A percentile compares a stretch with the other conserved stretches of the same genome.
Evolutionary conservation across 2,329 filamentous ascomycete species (phyloP).

Genomic region (Myriosclerotinia scirpicola): DNA sequence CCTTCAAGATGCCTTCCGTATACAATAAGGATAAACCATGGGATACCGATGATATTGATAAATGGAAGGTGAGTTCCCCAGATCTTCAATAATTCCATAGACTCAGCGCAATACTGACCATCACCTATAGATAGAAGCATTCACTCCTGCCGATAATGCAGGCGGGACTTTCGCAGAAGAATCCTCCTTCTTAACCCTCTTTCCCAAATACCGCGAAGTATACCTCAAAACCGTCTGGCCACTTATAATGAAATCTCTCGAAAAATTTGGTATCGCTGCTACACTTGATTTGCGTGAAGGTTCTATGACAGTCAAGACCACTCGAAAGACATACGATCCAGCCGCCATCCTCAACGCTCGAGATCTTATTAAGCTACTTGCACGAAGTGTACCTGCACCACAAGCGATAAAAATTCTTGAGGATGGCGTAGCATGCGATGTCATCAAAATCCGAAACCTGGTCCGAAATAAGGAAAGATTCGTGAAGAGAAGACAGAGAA

Average conservation of each 20-base stretch:
- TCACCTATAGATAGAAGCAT: constrained; percentile 64
- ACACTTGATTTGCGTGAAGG: constrained; percentile 93
- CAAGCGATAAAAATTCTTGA: constrained; percentile 94
- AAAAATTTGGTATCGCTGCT: constrained; percentile 85
- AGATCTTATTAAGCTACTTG: constrained; percentile 89
- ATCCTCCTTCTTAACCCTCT: constrained; percentile 82
- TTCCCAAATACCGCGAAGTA: constrained; percentile 94
- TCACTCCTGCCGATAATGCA: constrained; percentile 80
- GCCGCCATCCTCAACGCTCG: constrained; percentile 90
- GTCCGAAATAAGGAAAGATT: constrained; percentile 94
- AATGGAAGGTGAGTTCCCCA: constrained; percentile 69
- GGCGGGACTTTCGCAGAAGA: constrained; percentile 89
- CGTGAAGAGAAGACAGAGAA: constrained; percentile 88
- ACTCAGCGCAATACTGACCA: constrained; percentile 18
- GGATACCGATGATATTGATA: constrained; percentile 97
- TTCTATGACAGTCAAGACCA: constrained; percentile 95
- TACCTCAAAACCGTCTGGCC: constrained; percentile 95
- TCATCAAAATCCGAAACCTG: constrained; percentile 91
- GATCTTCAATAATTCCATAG: background rate
- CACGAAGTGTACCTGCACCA: constrained; percentile 86
- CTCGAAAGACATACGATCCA: constrained; percentile 86
- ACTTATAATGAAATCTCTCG: constrained; percentile 79
- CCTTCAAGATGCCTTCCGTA: constrained; percentile 72
- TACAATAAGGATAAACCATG: constrained; percentile 89
- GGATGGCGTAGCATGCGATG: constrained; percentile 86